Evolutionary conservation across 805 yeast genomes (phyloP).

Genomic region (Candida tammaniensis): DNA sequence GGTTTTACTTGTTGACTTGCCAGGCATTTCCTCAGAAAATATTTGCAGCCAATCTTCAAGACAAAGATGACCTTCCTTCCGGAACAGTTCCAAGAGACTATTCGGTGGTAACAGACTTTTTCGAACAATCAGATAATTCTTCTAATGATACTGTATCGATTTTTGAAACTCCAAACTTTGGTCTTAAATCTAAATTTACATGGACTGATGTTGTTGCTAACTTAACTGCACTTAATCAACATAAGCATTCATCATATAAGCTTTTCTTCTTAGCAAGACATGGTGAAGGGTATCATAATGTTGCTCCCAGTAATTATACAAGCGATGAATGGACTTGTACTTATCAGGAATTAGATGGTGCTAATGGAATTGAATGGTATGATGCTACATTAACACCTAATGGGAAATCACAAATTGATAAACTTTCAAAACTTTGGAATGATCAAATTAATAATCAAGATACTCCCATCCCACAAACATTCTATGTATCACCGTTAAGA

Average conservation of each 20-base stretch:
- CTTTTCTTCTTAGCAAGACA: slow-evolving; percentile 30
- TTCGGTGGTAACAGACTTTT: slow-evolving; percentile 15
- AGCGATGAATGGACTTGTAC: slow-evolving; percentile 23
- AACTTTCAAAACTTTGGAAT: slow-evolving; percentile 16
- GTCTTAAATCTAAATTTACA: slow-evolving; percentile 16
- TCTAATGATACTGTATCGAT: slow-evolving; percentile 15
- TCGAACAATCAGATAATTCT: slow-evolving; percentile 16
- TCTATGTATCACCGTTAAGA: slow-evolving; percentile 29
- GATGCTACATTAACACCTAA: slow-evolving; percentile 28
- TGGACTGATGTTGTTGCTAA: slow-evolving; percentile 22
- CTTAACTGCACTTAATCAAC: slow-evolving; percentile 12
- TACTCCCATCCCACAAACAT: slow-evolving; percentile 24
- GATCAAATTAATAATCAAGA: slow-evolving; percentile 13
- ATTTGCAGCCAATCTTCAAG: slow-evolving; percentile 3
- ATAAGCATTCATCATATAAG: slow-evolving; percentile 16
- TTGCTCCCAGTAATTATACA: slow-evolving; percentile 18
- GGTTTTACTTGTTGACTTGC: no score
- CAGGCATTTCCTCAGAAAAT: slow-evolving; percentile 1
- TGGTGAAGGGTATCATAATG: slow-evolving; percentile 34
- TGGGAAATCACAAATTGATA: slow-evolving; percentile 19
- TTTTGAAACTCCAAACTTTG: slow-evolving; percentile 17
- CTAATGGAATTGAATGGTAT: slow-evolving; percentile 23
- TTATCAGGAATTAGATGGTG: slow-evolving; percentile 23
- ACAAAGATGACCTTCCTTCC: background rate
- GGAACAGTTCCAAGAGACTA: slow-evolving; percentile 8